These are phyloP conservation scores for Penicillium verrucosum DNA, from an alignment of 2,329 filamentous ascomycete genomes.

Conservation along the genomic window DNA sequence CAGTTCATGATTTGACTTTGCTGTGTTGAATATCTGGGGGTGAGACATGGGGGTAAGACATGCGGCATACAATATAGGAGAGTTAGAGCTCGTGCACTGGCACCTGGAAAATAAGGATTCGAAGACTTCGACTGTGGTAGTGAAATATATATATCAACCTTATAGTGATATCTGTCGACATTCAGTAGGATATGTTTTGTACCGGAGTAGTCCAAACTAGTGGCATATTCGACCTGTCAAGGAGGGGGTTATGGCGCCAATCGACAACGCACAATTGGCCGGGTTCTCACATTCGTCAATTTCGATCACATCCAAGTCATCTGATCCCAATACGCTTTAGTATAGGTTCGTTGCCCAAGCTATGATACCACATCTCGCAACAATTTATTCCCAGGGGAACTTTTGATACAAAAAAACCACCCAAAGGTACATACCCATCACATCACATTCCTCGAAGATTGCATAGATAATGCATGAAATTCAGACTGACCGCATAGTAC, in stretches of 20 bases:
- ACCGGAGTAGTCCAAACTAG: neutral
- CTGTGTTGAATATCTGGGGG: no score
- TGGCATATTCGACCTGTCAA: neutral
- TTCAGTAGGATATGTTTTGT: neutral
- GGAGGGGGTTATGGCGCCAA: slow-evolving; percentile 1
- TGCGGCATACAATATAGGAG: neutral
- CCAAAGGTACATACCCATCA: neutral
- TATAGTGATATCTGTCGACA: neutral
- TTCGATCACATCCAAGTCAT: slow-evolving; percentile 3
- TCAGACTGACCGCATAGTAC: neutral
- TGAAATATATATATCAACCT: neutral
- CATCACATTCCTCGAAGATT: neutral
- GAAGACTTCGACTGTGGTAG: neutral
- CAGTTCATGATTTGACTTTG: neutral
- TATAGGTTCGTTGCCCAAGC: neutral
- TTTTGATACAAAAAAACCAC: neutral
- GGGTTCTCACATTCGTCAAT: neutral
- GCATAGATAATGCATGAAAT: neutral
- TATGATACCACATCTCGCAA: neutral
- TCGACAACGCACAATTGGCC: slow-evolving; percentile 3
- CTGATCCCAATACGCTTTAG: neutral
- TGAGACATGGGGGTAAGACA: neutral
- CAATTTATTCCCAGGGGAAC: neutral
- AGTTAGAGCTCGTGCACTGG: neutral
- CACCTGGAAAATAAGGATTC: neutral